Evolutionary conservation across 495 filamentous ascomycete genomes (phyloP).

Genomic region (Diplogelasinospora grovesii): DNA sequence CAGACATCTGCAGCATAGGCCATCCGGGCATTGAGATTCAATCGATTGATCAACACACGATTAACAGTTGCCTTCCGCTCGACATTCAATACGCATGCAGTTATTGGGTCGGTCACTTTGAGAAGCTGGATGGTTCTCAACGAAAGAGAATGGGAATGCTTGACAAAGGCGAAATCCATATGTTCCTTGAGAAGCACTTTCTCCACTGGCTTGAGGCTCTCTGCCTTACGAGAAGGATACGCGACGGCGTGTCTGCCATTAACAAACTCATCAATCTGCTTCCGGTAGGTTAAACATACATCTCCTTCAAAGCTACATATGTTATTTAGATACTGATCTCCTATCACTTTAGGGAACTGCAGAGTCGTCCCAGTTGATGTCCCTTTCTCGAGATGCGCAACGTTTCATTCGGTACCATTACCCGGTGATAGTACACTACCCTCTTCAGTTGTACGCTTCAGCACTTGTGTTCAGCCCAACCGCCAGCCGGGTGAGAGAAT

Average conservation of each 20-base stretch:
- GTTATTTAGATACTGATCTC: too few relatives aligned
- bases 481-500: constrained; percentile 9
- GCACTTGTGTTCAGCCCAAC: constrained; percentile 14
- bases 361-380: not conserved
- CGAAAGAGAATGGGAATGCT: not conserved
- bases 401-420: constrained; percentile 26
- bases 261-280: constrained; percentile 10
- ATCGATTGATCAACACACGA: too few relatives aligned
- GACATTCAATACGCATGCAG: constrained; percentile 34
- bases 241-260: constrained; percentile 19
- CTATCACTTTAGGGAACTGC: not conserved
- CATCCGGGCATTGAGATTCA: too few relatives aligned
- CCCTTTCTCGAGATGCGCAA: constrained; percentile 10
- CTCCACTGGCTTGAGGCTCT: constrained; percentile 23
- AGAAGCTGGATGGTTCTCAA: constrained; percentile 5
- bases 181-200: constrained; percentile 5
- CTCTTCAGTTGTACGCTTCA: constrained; percentile 14
- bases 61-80: too few relatives aligned
- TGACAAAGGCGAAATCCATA: constrained; percentile 7
- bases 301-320: too few relatives aligned
- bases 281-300: too few relatives aligned
- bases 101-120: constrained; percentile 35
- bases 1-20: too few relatives aligned
- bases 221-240: constrained; percentile 26
- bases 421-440: constrained; percentile 17